phyloP scores from a whole-genome alignment of 2,329 filamentous ascomycete genomes.

The Trichoderma arundinaceum region DNA sequence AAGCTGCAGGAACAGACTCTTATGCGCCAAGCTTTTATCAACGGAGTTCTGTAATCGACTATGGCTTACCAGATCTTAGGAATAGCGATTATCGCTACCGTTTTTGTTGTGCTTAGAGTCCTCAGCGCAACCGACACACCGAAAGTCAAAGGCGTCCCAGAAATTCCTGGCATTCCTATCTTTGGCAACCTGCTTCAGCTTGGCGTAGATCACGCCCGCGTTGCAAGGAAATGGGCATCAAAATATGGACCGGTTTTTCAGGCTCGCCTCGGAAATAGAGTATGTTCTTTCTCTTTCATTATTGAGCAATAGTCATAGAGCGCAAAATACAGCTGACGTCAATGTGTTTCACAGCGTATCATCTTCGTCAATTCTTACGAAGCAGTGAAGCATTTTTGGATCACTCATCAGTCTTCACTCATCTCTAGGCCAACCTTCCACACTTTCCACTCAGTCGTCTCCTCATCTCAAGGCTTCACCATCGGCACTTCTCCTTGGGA shows the following conservation, averaged over 20 bases:
- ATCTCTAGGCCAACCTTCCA: slow-evolving; percentile 80
- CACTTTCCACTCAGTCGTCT: slow-evolving; percentile 81
- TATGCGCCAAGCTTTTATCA: not conserved
- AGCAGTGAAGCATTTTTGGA: slow-evolving; percentile 75
- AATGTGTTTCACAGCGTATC: slow-evolving; percentile 57
- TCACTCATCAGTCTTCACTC: slow-evolving; percentile 76
- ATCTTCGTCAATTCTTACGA: slow-evolving; percentile 81
- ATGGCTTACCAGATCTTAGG: slow-evolving; percentile 36
- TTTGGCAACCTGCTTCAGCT: slow-evolving; percentile 69
- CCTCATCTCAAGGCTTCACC: slow-evolving; percentile 77
- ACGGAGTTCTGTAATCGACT: slow-evolving; percentile 20
- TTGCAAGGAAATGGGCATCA: slow-evolving; percentile 61
- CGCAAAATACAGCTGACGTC: not conserved
- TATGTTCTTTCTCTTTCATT: slow-evolving; percentile 40
- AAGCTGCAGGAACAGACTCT: not conserved
- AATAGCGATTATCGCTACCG: slow-evolving; percentile 31
- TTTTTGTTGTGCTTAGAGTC: slow-evolving; percentile 40
- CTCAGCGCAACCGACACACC: slow-evolving; percentile 60
- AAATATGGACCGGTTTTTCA: slow-evolving; percentile 70
- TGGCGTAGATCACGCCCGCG: slow-evolving; percentile 61
- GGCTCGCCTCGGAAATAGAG: slow-evolving; percentile 70
- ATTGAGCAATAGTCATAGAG: not conserved
- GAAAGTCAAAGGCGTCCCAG: slow-evolving; percentile 66
- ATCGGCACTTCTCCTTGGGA: slow-evolving; percentile 87
- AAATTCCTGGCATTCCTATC: slow-evolving; percentile 65